Conservation (phyloP, 208 protist species). For the Wallacemonas sp. region DNA sequence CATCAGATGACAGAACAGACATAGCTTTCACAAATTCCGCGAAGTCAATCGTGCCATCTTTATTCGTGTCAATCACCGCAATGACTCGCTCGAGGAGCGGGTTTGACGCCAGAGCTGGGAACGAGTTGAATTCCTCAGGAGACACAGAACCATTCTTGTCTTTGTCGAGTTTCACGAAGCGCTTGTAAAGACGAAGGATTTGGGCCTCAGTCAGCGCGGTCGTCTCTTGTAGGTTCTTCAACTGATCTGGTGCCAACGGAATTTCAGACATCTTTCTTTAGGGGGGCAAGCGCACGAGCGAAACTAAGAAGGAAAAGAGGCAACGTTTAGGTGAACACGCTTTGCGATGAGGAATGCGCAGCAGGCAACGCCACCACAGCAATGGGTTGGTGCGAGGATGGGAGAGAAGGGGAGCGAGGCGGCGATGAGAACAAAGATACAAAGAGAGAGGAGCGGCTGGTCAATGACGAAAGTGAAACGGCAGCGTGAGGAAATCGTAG, state of each 20-base stretch:
- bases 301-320: constrained; percentile 12
- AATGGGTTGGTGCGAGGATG: too few relatives aligned
- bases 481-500: too few relatives aligned
- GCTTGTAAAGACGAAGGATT: constrained; percentile 81
- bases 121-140: constrained; percentile 62
- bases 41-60: constrained; percentile 82
- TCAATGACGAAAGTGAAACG: too few relatives aligned
- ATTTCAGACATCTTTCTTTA: constrained; percentile 41
- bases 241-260: constrained; percentile 50
- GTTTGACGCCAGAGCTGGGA: constrained; percentile 79
- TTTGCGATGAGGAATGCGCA: too few relatives aligned
- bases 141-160: constrained; percentile 71
- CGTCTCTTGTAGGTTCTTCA: constrained; percentile 60
- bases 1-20: constrained; percentile 73
- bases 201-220: constrained; percentile 84
- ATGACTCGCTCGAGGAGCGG: constrained; percentile 84
- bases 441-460: too few relatives aligned
- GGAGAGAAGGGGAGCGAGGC: too few relatives aligned
- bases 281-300: too few relatives aligned
- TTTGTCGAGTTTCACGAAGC: constrained; percentile 84
- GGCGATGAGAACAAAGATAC: too few relatives aligned
- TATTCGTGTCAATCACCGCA: constrained; percentile 76
- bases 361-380: too few relatives aligned
- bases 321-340: too few relatives aligned
- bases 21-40: constrained; percentile 81